Conservation (phyloP, 495 filamentous ascomycete species). For the Neurospora sp. region DNA sequence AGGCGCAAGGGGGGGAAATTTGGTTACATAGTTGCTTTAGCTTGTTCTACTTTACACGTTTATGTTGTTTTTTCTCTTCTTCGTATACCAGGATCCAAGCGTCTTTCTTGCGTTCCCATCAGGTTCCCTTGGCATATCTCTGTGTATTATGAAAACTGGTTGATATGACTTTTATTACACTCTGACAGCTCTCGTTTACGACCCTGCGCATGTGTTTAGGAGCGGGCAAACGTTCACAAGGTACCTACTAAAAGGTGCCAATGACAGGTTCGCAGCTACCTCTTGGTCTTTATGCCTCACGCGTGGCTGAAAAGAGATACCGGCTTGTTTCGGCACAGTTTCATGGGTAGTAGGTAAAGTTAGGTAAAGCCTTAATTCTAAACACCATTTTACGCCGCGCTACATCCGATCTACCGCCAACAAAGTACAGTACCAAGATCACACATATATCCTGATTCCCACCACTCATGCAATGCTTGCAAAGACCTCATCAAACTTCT, state of each 20-base stretch:
- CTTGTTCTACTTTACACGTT: background rate
- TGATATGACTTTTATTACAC: background rate
- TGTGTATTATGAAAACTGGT: background rate
- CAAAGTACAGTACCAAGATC: background rate
- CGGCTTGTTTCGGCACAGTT: background rate
- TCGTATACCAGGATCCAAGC: background rate
- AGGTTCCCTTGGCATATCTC: background rate
- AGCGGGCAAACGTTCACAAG: background rate
- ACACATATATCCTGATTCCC: background rate
- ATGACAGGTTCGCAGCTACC: background rate
- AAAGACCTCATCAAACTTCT: constrained; percentile 52
- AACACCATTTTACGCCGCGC: background rate
- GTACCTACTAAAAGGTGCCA: background rate
- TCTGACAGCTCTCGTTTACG: background rate
- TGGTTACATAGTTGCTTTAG: background rate
- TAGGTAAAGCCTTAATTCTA: background rate
- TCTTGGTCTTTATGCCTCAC: background rate
- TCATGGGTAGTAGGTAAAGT: background rate
- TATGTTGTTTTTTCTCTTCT: background rate
- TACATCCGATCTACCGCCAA: background rate
- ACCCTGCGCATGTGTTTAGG: background rate
- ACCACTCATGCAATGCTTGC: constrained; percentile 16
- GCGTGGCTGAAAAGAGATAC: background rate
- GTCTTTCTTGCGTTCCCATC: background rate
- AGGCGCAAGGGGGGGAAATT: background rate